phyloP scores from a whole-genome alignment of 306 rosid species.

The Astragalus membranaceus region DNA sequence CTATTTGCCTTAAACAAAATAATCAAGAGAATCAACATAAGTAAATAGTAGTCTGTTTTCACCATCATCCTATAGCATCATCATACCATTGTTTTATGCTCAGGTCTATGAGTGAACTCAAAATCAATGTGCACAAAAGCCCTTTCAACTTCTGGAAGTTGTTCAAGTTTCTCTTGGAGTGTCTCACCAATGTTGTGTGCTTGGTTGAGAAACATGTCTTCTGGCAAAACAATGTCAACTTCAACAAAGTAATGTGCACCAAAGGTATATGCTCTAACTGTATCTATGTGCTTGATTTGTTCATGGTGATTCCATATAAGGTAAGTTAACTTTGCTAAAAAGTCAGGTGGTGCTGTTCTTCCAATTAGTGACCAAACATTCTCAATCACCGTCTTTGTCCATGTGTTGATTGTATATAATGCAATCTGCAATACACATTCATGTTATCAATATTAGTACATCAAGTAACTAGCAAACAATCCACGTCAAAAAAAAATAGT shows the following conservation, averaged over 20 bases:
- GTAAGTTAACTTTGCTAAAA: slow-evolving; percentile 57
- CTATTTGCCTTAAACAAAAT: neutral
- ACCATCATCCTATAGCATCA: neutral
- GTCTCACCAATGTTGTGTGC: slow-evolving; percentile 82
- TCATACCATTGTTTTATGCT: slow-evolving; percentile 59
- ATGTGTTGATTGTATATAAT: slow-evolving; percentile 66
- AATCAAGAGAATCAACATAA: neutral
- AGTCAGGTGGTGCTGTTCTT: slow-evolving; percentile 78
- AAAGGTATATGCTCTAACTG: slow-evolving; percentile 78
- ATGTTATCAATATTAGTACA: neutral
- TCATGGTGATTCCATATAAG: slow-evolving; percentile 82
- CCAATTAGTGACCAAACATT: slow-evolving; percentile 65
- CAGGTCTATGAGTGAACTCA: slow-evolving; percentile 73
- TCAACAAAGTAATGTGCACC: slow-evolving; percentile 76
- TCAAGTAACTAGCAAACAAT: too few relatives aligned
- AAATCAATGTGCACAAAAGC: slow-evolving; percentile 84
- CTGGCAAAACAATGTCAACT: slow-evolving; percentile 75
- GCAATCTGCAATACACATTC: slow-evolving; percentile 55
- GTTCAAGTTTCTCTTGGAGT: slow-evolving; percentile 72
- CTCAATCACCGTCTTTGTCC: slow-evolving; percentile 73
- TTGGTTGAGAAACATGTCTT: slow-evolving; percentile 48
- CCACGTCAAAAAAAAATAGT: too few relatives aligned
- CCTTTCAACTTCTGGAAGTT: slow-evolving; percentile 70
- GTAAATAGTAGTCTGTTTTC: neutral
- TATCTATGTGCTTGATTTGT: slow-evolving; percentile 67